Evolutionary conservation across 202 grass and related monocot species (phyloP).

Genomic region (Zoysia matrella): DNA sequence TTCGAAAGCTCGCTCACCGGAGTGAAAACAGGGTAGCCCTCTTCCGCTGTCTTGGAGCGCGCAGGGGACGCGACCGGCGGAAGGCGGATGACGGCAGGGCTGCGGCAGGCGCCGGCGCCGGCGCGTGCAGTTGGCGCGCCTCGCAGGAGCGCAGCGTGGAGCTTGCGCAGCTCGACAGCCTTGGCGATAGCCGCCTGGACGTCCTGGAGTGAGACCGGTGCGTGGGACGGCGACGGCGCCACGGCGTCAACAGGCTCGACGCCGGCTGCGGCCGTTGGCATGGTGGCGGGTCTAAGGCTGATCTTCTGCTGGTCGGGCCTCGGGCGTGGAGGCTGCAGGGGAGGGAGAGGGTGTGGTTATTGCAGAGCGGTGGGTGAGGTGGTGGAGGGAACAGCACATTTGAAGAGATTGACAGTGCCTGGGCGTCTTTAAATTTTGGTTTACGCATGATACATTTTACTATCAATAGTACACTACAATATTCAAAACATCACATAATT

Average conservation of each 20-base stretch:
- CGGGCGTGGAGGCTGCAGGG: no score
- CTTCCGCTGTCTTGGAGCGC: conserved; percentile 47
- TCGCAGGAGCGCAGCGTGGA: conserved; percentile 87
- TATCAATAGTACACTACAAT: neutral
- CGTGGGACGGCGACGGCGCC: conserved; percentile 38
- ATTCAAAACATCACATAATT: neutral
- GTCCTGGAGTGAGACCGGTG: conserved; percentile 49
- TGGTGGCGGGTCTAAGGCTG: conserved; percentile 58
- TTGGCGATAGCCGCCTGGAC: conserved; percentile 82
- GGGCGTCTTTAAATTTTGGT: neutral
- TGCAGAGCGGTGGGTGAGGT: conserved; percentile 19
- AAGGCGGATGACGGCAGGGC: conserved; percentile 69
- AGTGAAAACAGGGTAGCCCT: conserved; percentile 90
- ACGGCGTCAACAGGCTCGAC: conserved; percentile 26
- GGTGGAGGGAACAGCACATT: conserved; percentile 58
- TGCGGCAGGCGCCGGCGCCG: conserved; percentile 39
- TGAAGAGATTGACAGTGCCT: conserved; percentile 39
- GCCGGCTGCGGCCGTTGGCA: conserved; percentile 31
- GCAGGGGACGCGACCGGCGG: conserved; percentile 65
- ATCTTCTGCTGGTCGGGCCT: conserved; percentile 23
- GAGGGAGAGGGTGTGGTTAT: neutral
- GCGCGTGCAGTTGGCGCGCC: neutral
- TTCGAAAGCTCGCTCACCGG: conserved; percentile 57
- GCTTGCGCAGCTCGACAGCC: conserved; percentile 80
- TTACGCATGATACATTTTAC: no score